Evolutionary conservation across 768 basidiomycete species (phyloP).

Genomic region (Calocera cornea): DNA sequence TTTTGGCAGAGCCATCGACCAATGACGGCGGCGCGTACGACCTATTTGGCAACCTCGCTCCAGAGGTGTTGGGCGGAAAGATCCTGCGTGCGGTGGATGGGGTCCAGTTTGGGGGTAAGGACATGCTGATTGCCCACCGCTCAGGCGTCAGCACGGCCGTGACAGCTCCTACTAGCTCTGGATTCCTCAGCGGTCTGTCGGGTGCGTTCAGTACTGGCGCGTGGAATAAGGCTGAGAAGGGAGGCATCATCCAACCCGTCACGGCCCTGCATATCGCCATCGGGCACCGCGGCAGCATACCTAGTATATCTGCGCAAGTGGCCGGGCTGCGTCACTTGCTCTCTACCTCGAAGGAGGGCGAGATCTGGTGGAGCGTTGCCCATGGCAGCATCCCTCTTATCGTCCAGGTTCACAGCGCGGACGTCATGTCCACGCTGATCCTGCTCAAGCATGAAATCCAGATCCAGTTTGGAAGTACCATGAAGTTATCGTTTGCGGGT

Average conservation of each 20-base stretch:
- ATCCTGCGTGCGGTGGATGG: conserved; percentile 59
- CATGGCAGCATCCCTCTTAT: conserved; percentile 50
- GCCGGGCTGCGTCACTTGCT: conserved; percentile 56
- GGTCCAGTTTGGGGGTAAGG: conserved; percentile 50
- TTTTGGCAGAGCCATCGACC: conserved; percentile 48
- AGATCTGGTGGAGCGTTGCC: conserved; percentile 21
- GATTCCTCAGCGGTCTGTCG: conserved; percentile 51
- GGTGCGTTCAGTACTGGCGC: conserved; percentile 49
- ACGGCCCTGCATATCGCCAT: conserved; percentile 56
- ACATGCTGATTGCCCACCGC: conserved; percentile 64
- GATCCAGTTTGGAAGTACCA: conserved; percentile 24
- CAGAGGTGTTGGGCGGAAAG: conserved; percentile 26
- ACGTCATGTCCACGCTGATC: conserved; percentile 53
- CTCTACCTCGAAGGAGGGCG: conserved; percentile 20
- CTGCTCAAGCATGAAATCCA: conserved; percentile 52
- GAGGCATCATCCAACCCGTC: conserved; percentile 47
- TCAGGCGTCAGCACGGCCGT: conserved; percentile 60
- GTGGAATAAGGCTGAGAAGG: conserved; percentile 41
- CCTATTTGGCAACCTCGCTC: conserved; percentile 13
- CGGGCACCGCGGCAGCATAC: conserved; percentile 29
- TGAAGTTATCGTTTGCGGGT: conserved; percentile 41
- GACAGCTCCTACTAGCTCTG: conserved; percentile 40
- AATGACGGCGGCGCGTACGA: conserved; percentile 50
- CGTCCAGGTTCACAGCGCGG: conserved; percentile 48
- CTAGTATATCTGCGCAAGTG: conserved; percentile 71